phyloP scores from a whole-genome alignment of 495 filamentous ascomycete genomes.

The Neurospora hispaniola region DNA sequence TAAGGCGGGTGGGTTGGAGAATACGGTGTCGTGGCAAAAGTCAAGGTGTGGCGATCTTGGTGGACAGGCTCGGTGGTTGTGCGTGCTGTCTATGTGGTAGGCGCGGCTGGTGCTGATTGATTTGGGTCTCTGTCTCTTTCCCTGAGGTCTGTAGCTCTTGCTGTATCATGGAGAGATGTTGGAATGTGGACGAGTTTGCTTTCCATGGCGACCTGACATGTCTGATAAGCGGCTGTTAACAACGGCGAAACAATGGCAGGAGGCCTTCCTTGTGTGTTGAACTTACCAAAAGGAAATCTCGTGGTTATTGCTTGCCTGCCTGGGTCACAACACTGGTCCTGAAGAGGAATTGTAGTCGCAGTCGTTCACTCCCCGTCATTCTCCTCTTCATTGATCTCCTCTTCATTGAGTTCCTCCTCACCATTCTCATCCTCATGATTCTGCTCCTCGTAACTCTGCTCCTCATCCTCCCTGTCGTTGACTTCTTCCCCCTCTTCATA shows the following conservation, averaged over 20 bases:
- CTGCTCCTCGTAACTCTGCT: accelerated
- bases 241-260: not conserved
- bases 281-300: not conserved
- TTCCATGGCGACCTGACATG: not conserved
- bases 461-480: not conserved
- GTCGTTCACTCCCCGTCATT: not conserved
- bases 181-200: not conserved
- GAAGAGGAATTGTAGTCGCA: not conserved
- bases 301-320: not conserved
- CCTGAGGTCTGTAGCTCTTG: too few species aligned
- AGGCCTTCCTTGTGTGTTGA: not conserved
- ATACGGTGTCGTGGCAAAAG: too few species aligned
- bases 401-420: not conserved
- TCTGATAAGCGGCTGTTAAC: not conserved
- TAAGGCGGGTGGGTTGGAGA: too few species aligned
- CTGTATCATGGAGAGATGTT: too few species aligned
- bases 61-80: too few species aligned
- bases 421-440: not conserved
- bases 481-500: not conserved
- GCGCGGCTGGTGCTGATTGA: too few species aligned
- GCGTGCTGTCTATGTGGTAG: too few species aligned
- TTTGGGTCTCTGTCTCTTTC: too few species aligned
- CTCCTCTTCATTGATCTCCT: not conserved
- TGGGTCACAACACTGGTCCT: not conserved
- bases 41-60: too few species aligned